Evolutionary conservation across 106 monocot species (phyloP), one percentile per base, ranked within the genome.

Genomic region (Vanilla planifolia): DNA sequence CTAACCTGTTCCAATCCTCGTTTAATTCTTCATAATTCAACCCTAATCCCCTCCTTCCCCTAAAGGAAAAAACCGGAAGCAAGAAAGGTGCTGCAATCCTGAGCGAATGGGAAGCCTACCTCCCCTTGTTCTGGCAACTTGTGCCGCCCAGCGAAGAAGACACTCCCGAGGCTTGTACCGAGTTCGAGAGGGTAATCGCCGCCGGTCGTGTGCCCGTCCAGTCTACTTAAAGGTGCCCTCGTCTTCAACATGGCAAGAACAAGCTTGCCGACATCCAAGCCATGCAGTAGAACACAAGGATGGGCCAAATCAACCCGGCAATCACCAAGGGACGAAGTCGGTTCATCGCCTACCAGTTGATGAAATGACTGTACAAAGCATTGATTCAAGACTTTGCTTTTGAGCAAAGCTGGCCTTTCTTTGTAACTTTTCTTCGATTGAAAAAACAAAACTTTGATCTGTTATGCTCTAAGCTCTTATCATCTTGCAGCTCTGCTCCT

Each of bases 81-180:
- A 60, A 53, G 32, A 98, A 81, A 72, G 96, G 91, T 15, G 67
- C 80, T 13, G 67, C 71, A 9, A 78, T 98, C 27, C 72, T 98
- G 72, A 73, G 70, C 11, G 96, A 98, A 51, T 91, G 96, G 96
- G 96, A 98, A 69, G 91, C 88, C 2, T 85, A 91, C 53, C 79
- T 98, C 23, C 96, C 96, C 35, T 62, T 98, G 16, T 98, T 98
- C 70, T 88, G 96, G 96, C 91, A 98, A 61, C 33, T 98, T 9
- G 92, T 98, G 33, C 96, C 96, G 27, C 96, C 96, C 11, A 98
- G 96, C 40, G 91, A 98, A 75, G 96, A 98, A 80, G 96, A 92
- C 67, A 75, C 81, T 5, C 96, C 91, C 2, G 91, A 98, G 60
- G 96, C 92, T 23, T 92, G 96, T 67, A 36, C 87, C 0, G 96